Conservation (phyloP, 73 alveolate species). For the Symbiodinium natans region DNA sequence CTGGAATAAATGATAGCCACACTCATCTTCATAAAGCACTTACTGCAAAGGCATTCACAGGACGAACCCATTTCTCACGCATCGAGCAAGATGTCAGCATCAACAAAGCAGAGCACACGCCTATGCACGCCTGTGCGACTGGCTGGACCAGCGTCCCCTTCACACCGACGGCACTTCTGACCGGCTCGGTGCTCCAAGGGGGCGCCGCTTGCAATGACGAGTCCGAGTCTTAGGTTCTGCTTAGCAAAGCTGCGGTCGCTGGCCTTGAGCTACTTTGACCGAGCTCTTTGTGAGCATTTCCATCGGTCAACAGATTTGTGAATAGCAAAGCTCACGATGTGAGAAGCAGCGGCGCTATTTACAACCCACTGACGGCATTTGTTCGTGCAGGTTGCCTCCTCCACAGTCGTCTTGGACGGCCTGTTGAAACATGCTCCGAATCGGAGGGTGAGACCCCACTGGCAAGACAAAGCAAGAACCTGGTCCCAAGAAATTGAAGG, state of each 20-base stretch:
- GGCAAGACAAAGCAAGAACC: not conserved
- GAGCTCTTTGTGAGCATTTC: not conserved
- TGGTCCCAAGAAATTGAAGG: too few relatives aligned
- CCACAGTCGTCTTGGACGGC: slow-evolving; percentile 7
- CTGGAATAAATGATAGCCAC: too few relatives aligned
- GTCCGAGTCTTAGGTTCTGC: too few relatives aligned
- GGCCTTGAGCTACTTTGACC: not conserved
- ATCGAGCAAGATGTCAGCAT: not conserved
- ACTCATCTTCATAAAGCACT: too few relatives aligned
- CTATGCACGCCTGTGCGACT: not conserved
- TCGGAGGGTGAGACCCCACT: not conserved
- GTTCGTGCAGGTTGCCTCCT: not conserved
- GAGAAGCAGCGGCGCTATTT: too few relatives aligned
- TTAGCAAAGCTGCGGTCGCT: too few relatives aligned
- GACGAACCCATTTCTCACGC: not conserved
- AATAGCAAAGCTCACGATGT: too few relatives aligned
- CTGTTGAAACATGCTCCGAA: not conserved
- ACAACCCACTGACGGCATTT: too few relatives aligned
- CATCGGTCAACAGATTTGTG: not conserved
- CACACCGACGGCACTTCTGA: slow-evolving; percentile 5
- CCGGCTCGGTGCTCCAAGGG: slow-evolving; percentile 21
- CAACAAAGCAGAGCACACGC: not conserved
- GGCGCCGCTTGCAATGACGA: too few relatives aligned
- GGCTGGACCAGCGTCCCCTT: not conserved
- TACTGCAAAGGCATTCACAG: too few relatives aligned